Percentiles rank a stretch among this genome's conserved stretches.
Conservation (phyloP, 2,329 filamentous ascomycete genomes). For the Beauveria australis region DNA sequence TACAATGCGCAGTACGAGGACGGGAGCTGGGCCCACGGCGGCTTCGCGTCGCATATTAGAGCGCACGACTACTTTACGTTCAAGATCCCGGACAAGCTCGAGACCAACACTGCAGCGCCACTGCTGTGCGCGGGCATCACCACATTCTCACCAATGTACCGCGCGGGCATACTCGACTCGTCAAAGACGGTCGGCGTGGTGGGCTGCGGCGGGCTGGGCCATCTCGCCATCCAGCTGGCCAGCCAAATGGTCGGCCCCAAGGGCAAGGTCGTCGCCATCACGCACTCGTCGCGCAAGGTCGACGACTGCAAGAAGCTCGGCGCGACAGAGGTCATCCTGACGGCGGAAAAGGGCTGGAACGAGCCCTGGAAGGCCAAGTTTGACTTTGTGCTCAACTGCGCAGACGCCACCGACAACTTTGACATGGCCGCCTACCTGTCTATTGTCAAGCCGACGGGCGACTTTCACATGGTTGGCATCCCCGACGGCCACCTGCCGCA, state of each 20-base stretch:
- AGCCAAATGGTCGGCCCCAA: constrained; percentile 45
- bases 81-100: constrained; percentile 46
- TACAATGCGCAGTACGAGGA: constrained; percentile 47
- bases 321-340: constrained; percentile 45
- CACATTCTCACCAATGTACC: constrained; percentile 58
- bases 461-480: constrained; percentile 51
- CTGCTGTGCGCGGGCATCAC: constrained; percentile 76
- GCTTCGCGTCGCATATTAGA: constrained; percentile 42
- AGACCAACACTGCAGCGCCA: constrained; percentile 47
- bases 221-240: constrained; percentile 64
- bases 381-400: constrained; percentile 43
- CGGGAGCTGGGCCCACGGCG: constrained; percentile 55
- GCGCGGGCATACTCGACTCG: constrained; percentile 57
- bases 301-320: constrained; percentile 55
- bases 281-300: constrained; percentile 49
- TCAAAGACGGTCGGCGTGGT: constrained; percentile 62
- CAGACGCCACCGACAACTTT: constrained; percentile 44
- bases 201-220: constrained; percentile 65
- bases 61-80: constrained; percentile 51
- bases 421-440: constrained; percentile 43
- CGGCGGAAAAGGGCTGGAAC: constrained; percentile 46
- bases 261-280: constrained; percentile 57
- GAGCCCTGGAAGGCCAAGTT: constrained; percentile 43
- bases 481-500: constrained; percentile 41
- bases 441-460: constrained; percentile 42